Evolutionary conservation across 345 rosid genomes (phyloP).

Genomic region (Turnera subulata): DNA sequence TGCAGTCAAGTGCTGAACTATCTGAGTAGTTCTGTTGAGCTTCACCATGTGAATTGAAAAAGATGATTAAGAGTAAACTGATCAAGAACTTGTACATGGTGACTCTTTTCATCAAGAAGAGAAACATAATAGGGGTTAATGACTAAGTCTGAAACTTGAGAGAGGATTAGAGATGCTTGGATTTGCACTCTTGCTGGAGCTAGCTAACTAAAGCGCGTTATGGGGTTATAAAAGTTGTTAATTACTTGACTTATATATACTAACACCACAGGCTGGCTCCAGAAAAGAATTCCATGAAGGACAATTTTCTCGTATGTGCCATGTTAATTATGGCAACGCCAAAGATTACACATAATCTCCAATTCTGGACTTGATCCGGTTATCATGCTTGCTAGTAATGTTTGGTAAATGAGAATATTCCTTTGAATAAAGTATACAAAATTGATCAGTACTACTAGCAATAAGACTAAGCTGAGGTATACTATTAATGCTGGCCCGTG

Average conservation of each 20-base stretch:
- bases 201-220: not conserved
- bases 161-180: not conserved
- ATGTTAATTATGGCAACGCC: too few species aligned
- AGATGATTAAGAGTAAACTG: not conserved
- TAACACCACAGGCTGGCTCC: not conserved
- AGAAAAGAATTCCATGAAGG: not conserved
- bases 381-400: not conserved
- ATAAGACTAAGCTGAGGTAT: too few species aligned
- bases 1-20: constrained; percentile 23
- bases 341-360: too few species aligned
- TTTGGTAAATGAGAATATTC: not conserved
- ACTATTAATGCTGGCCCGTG: not conserved
- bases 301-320: not conserved
- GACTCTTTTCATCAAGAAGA: not conserved
- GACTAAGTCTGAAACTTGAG: not conserved
- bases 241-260: not conserved
- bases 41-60: constrained; percentile 4
- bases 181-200: not conserved
- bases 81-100: constrained; percentile 14
- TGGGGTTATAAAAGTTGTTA: too few species aligned
- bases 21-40: constrained; percentile 38
- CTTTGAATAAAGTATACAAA: not conserved
- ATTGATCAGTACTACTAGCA: not conserved
- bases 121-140: not conserved
- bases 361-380: constrained; percentile 3